phyloP scores from a whole-genome alignment of 2,329 filamentous ascomycete species.

The Ceratocystis colombiana region DNA sequence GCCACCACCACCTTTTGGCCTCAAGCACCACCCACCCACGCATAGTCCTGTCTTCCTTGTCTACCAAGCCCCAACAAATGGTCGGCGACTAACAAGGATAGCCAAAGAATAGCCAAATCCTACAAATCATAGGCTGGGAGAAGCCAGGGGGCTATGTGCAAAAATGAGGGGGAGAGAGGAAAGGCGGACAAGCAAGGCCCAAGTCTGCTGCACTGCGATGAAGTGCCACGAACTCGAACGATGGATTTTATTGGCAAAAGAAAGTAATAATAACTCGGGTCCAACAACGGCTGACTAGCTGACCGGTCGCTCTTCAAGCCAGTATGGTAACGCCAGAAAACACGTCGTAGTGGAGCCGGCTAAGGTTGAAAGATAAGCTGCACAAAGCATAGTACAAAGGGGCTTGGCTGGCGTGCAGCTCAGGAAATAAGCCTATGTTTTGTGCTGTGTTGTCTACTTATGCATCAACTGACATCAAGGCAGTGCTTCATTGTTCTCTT shows the following conservation, averaged over 20 bases:
- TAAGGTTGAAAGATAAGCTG: not conserved
- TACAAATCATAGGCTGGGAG: not conserved
- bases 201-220: no score
- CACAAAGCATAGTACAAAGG: not conserved
- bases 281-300: not conserved
- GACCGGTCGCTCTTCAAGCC: not conserved
- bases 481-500: slow-evolving; percentile 1
- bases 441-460: not conserved
- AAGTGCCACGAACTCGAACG: no score
- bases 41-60: not conserved
- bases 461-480: not conserved
- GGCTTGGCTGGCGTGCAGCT: not conserved
- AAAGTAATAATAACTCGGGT: no score
- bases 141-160: not conserved
- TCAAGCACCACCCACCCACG: no score
- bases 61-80: not conserved
- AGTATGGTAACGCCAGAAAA: not conserved
- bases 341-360: not conserved
- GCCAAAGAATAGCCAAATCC: not conserved
- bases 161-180: not conserved
- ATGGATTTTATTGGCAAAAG: no score
- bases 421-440: not conserved
- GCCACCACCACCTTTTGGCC: no score
- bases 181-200: not conserved
- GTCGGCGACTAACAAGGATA: not conserved